Conservation (phyloP, 2,329 filamentous ascomycete genomes). For the Huntiella omanensis region DNA sequence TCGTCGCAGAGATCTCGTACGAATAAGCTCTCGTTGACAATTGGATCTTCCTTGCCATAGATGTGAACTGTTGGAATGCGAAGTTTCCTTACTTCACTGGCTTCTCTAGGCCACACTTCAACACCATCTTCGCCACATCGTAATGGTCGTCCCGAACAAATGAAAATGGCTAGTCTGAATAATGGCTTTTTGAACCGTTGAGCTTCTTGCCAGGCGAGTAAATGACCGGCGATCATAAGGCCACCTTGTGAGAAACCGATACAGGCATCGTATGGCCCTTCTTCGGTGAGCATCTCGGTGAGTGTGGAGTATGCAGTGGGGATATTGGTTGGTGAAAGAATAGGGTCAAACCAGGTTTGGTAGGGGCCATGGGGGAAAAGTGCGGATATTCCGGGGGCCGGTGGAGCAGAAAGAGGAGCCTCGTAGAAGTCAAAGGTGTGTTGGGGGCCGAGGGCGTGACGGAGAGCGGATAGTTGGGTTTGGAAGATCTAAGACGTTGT, state of each 20-base stretch:
- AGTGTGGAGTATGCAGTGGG: constrained; percentile 5
- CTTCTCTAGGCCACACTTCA: neutral
- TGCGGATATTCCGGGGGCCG: neutral
- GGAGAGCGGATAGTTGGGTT: neutral
- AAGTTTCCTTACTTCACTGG: neutral
- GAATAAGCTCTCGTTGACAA: neutral
- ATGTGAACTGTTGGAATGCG: constrained; percentile 6
- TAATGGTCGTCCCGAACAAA: constrained; percentile 2
- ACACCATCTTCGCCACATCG: neutral
- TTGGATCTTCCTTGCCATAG: neutral
- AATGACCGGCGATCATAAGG: neutral
- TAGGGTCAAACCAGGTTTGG: constrained; percentile 6
- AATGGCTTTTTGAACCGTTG: neutral
- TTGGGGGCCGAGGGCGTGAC: neutral
- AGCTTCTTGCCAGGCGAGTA: constrained; percentile 1
- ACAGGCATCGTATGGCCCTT: constrained; percentile 14
- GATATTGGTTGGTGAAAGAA: neutral
- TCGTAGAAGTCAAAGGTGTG: constrained; percentile 6
- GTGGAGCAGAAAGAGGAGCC: neutral
- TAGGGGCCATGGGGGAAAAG: constrained; percentile 2
- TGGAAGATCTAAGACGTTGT: neutral
- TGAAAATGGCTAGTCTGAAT: constrained; percentile 7
- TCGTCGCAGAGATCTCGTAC: constrained; percentile 3
- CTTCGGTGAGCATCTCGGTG: constrained; percentile 7
- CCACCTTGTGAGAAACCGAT: constrained; percentile 14